Percentiles rank a stretch among this genome's conserved stretches.
Evolutionary conservation across 2,329 filamentous ascomycete species (phyloP).

Genomic region (Aspergillus candidus): DNA sequence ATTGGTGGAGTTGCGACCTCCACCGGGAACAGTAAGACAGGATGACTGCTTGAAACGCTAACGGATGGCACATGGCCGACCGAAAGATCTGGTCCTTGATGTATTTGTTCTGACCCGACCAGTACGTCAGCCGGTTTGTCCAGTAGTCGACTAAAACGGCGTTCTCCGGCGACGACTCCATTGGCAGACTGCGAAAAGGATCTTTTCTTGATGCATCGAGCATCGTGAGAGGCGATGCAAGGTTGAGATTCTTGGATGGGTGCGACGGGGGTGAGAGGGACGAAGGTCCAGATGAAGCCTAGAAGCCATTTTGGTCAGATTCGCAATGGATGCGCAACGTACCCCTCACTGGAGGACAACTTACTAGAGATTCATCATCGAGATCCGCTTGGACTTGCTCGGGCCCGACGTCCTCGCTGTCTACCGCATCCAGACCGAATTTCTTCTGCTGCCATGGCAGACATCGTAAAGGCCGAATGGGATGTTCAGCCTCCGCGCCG

Average conservation of each 20-base stretch:
- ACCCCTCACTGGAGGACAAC: too few relatives aligned
- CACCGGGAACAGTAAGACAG: constrained; percentile 35
- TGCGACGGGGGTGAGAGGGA: constrained; percentile 9
- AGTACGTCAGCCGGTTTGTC: constrained; percentile 33
- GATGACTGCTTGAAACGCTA: constrained; percentile 33
- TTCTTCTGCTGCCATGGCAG: constrained; percentile 22
- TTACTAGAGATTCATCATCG: background rate
- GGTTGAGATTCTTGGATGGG: constrained; percentile 3
- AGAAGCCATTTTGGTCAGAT: background rate
- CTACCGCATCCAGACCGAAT: background rate
- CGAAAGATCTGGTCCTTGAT: constrained; percentile 34
- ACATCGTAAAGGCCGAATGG: constrained; percentile 12
- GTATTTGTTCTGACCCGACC: constrained; percentile 36
- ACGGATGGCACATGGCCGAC: constrained; percentile 27
- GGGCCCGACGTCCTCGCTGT: background rate
- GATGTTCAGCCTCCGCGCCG: constrained; percentile 12
- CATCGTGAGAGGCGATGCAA: constrained; percentile 21
- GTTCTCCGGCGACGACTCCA: constrained; percentile 20
- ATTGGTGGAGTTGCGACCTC: constrained; percentile 24
- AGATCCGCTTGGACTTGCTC: background rate
- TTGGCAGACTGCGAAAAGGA: constrained; percentile 28
- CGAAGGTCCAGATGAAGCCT: constrained; percentile 15
- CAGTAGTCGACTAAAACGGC: constrained; percentile 32
- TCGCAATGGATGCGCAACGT: too few relatives aligned
- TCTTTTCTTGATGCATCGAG: constrained; percentile 27